These are phyloP conservation scores for Nematocida sp. DNA, from an alignment of 371 early-diverging fungal species.

Conservation along the genomic window DNA sequence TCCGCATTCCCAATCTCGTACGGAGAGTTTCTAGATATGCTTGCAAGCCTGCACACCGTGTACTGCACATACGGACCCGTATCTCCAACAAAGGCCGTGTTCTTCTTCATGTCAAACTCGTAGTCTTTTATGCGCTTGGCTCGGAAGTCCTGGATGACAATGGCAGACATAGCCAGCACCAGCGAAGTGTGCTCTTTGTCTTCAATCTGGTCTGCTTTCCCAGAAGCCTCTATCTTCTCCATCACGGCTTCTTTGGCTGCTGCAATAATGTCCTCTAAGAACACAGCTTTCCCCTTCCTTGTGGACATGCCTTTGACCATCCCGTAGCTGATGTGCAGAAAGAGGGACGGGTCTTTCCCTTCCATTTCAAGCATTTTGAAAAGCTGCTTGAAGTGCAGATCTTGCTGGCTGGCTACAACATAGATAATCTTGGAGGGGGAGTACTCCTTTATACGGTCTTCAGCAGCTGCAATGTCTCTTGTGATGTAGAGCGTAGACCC, in stretches of 20 bases:
- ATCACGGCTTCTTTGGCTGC: slow-evolving; percentile 81
- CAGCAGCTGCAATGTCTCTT: slow-evolving; percentile 92
- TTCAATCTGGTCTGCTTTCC: slow-evolving; percentile 74
- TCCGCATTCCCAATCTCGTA: slow-evolving; percentile 18
- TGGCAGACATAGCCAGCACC: slow-evolving; percentile 72
- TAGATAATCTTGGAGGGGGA: slow-evolving; percentile 87
- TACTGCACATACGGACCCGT: slow-evolving; percentile 94
- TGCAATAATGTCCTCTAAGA: slow-evolving; percentile 89
- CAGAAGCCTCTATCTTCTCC: slow-evolving; percentile 79
- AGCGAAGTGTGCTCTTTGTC: slow-evolving; percentile 75
- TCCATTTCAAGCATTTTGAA: slow-evolving; percentile 79
- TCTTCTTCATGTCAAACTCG: slow-evolving; percentile 82
- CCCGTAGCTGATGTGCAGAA: slow-evolving; percentile 89
- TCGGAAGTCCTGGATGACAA: slow-evolving; percentile 86
- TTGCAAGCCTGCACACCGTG: slow-evolving; percentile 66
- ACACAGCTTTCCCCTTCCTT: slow-evolving; percentile 89
- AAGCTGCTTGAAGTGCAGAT: slow-evolving; percentile 85
- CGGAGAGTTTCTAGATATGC: slow-evolving; percentile 67
- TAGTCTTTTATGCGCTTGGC: slow-evolving; percentile 92
- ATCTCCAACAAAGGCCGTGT: slow-evolving; percentile 90
- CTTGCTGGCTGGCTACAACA: slow-evolving; percentile 86
- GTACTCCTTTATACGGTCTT: slow-evolving; percentile 78
- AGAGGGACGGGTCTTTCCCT: slow-evolving; percentile 68
- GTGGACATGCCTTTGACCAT: slow-evolving; percentile 89
- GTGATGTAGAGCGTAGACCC: slow-evolving; percentile 91